A percentile compares a stretch with the other conserved stretches of the same genome.
These are phyloP conservation scores for Ceratobasidium sp. DNA, from an alignment of 1,284 basidiomycete genomes.

Conservation along the genomic window DNA sequence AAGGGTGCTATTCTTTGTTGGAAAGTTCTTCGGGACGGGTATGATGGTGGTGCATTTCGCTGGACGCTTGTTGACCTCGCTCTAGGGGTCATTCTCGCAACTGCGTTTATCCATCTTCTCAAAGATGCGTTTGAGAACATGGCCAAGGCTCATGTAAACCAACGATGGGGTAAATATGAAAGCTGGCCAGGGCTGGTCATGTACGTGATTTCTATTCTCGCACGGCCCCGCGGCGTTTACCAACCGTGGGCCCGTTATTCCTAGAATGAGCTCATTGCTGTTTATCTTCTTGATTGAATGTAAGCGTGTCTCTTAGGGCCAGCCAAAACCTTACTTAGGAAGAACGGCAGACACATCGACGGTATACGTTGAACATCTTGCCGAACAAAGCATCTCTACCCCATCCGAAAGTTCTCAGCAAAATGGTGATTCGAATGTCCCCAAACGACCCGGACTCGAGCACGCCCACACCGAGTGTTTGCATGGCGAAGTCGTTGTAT, in stretches of 20 bases:
- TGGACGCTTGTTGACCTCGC: constrained; percentile 10
- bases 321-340: constrained; percentile 39
- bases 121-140: constrained; percentile 77
- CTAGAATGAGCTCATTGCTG: constrained; percentile 70
- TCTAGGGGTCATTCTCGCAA: constrained; percentile 77
- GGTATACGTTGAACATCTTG: constrained; percentile 67
- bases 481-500: constrained; percentile 25
- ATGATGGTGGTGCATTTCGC: constrained; percentile 6
- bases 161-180: constrained; percentile 58
- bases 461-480: constrained; percentile 43
- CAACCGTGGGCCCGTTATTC: not conserved
- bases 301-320: constrained; percentile 55
- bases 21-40: constrained; percentile 85
- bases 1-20: constrained; percentile 74
- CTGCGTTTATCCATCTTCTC: constrained; percentile 80
- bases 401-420: not conserved
- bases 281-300: constrained; percentile 81
- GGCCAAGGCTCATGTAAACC: constrained; percentile 55
- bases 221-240: constrained; percentile 38
- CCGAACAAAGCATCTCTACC: constrained; percentile 27
- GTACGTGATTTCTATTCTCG: constrained; percentile 58
- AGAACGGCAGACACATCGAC: constrained; percentile 69
- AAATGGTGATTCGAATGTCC: constrained; percentile 21
- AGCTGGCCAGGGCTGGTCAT: constrained; percentile 74
- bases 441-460: constrained; percentile 34